phyloP scores from a whole-genome alignment of 305 asterid genomes.

The Fraxinus baroniana region DNA sequence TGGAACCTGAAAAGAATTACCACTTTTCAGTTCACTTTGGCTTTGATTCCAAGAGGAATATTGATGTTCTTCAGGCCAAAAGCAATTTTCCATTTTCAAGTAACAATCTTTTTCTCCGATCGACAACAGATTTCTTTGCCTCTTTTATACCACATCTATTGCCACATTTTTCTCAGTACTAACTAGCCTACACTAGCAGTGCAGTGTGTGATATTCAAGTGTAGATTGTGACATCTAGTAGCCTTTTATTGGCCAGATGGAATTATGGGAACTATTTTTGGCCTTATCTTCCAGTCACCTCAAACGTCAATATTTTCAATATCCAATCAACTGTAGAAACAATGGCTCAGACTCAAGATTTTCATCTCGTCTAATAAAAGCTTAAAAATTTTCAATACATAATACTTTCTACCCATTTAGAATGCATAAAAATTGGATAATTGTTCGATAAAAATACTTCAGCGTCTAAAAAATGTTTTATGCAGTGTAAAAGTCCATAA shows the following conservation, averaged over 20 bases:
- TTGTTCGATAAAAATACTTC: not conserved
- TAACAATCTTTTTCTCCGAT: constrained; percentile 6
- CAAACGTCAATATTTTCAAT: constrained; percentile 25
- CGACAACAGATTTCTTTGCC: constrained; percentile 3
- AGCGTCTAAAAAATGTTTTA: not conserved
- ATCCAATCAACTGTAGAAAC: constrained; percentile 14
- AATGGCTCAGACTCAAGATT: not conserved
- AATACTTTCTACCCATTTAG: not conserved
- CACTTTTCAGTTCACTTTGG: constrained; percentile 16
- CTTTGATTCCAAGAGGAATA: not conserved
- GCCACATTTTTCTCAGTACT: constrained; percentile 3
- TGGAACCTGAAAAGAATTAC: constrained; percentile 18
- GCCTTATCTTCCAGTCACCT: constrained; percentile 51
- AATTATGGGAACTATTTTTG: constrained; percentile 47
- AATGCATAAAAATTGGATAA: not conserved
- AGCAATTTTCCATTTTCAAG: constrained; percentile 46
- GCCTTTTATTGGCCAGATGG: constrained; percentile 45
- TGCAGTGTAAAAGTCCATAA: not conserved
- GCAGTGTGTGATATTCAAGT: constrained; percentile 40
- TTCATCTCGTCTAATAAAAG: not conserved
- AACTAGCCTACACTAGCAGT: not conserved
- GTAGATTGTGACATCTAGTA: constrained; percentile 41
- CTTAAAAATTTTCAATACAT: not conserved
- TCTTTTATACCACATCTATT: constrained; percentile 22
- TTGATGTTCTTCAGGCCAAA: constrained; percentile 28